Evolutionary conservation across 1,284 basidiomycete species (phyloP), one percentile per base, ranked within the genome.

Genomic region (Porodaedalea pini): DNA sequence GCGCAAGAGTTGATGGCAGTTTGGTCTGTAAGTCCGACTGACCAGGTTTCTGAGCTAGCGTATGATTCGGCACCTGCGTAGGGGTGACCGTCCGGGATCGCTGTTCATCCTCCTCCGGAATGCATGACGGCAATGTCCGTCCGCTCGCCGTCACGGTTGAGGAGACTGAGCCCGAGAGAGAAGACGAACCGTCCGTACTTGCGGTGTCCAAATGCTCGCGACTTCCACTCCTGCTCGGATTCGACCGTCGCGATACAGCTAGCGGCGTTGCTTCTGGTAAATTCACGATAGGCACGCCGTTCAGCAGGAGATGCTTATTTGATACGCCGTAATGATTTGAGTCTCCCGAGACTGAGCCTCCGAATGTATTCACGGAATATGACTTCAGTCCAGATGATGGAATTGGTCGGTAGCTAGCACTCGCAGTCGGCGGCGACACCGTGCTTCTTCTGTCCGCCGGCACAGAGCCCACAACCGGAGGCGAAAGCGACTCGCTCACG

Each of bases 191-290:
- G 23, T 52, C 32, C 31, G 54, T 36, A 19, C 36, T 41, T n/a
- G 40, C 8, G 73, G 90, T 91, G 80, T 82, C 79, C 62, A 80
- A 39, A 29, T 17, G 31, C 13, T 49, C 47, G 21, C 17, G 47
- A 34, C 47, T 49, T 34, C 29, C 29, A 25, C 13, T 49, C 6
- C 27, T 15, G 11, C 27, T 47, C 21, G 25, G 10, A 27, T 25
- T 27, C 3, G 44, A 25, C n/a, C 23, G 21, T 15, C 45, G 13
- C 3, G 45, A 29, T 7, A 11, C 13, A 11, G 39, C 15, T 13
- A 39, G 27, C 25, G n/a, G 17, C 10, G 51, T 13, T 13, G 34
- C 21, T 5, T n/a, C 19, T 11, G 51, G 51, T n/a, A 37, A 36
- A 10, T 44, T 29, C 29, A 21, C 40, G 15, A 10, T 19, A 27